A percentile compares a stretch with the other conserved stretches of the same genome.
Conservation (phyloP, 192 early-diverging fungal genomes). For the Neocallimastix lanati region DNA sequence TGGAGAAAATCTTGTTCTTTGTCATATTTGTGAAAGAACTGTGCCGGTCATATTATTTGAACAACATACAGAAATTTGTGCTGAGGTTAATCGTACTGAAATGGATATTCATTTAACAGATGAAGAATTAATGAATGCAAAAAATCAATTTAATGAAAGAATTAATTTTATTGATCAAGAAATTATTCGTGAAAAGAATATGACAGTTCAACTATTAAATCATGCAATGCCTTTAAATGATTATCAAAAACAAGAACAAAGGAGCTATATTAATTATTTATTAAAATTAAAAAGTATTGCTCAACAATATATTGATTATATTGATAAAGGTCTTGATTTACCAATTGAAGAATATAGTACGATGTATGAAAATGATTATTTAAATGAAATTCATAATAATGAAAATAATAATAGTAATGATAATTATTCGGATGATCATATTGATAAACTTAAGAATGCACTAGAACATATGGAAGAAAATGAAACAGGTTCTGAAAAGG, state of each 20-base stretch:
- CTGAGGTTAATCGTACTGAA: constrained; percentile 55
- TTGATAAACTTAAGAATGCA: background rate
- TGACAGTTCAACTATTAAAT: background rate
- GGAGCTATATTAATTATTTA: background rate
- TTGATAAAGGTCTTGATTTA: background rate
- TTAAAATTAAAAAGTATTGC: background rate
- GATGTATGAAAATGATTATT: background rate
- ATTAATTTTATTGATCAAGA: background rate
- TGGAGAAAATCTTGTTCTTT: constrained; percentile 26
- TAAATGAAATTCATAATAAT: background rate
- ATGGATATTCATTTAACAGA: constrained; percentile 57
- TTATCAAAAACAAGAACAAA: background rate
- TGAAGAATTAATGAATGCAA: constrained; percentile 26
- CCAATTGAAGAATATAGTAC: background rate
- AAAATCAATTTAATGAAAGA: background rate
- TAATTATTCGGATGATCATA: background rate
- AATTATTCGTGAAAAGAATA: background rate
- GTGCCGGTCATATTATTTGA: constrained; percentile 55
- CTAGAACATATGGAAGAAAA: background rate
- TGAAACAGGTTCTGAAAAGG: background rate
- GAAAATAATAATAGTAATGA: background rate
- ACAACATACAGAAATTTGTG: constrained; percentile 47
- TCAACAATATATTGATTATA: background rate
- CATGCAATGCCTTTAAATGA: background rate
- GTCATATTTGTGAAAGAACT: constrained; percentile 58